A percentile compares a stretch with the other conserved stretches of the same genome.
Conservation (phyloP, 2,329 filamentous ascomycete species). For the Cordyceps fumosorosea region DNA sequence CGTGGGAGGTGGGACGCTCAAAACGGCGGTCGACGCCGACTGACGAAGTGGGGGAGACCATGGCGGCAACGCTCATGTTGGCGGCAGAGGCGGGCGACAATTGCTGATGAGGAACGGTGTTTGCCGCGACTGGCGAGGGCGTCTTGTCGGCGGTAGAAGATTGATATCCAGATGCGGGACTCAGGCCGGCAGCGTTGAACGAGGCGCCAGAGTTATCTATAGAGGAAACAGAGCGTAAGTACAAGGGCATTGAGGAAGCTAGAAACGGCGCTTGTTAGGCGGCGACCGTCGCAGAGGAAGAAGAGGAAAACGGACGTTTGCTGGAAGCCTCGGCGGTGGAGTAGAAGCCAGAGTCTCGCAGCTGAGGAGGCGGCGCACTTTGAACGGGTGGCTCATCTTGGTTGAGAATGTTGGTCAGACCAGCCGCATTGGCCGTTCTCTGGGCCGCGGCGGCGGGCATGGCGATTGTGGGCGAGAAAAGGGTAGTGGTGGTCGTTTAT, state of each 20-base stretch:
- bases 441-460: conserved; percentile 25
- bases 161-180: conserved; percentile 42
- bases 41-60: conserved; percentile 54
- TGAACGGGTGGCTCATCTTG: conserved; percentile 25
- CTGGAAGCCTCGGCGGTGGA: conserved; percentile 37
- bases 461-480: not conserved
- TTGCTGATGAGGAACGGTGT: conserved; percentile 46
- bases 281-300: not conserved
- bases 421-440: conserved; percentile 28
- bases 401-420: conserved; percentile 34
- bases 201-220: conserved; percentile 34
- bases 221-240: conserved; percentile 1
- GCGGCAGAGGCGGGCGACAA: conserved; percentile 49
- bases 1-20: conserved; percentile 33
- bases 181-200: conserved; percentile 31
- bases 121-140: conserved; percentile 50
- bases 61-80: conserved; percentile 60
- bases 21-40: conserved; percentile 36
- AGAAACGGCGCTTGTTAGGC: not conserved
- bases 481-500: not conserved
- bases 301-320: conserved; percentile 30
- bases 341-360: conserved; percentile 38
- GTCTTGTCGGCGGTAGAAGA: conserved; percentile 52
- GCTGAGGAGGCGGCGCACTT: conserved; percentile 25
- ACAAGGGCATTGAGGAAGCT: not conserved